Base-by-base conservation (phyloP, 2,329 filamentous ascomycete genomes). In the Neophaeococcomyces aloes region DNA sequence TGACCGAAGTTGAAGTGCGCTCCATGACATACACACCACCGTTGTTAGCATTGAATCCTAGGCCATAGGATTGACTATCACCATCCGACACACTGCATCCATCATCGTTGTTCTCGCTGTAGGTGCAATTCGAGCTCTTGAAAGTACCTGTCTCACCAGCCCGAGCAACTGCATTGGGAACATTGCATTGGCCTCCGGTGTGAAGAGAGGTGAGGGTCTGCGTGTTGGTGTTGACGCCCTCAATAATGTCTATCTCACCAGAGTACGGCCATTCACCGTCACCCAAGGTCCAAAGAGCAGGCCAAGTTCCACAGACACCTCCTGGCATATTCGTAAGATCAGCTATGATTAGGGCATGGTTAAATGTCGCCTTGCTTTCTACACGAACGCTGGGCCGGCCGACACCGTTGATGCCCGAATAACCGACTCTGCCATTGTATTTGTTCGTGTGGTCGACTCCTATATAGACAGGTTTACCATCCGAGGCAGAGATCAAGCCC, bases 231-330 rank as follows among this genome's bases (percentile, higher is more conserved):
- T 86, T 84, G 53, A 86, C 80, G 29, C 82, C 83, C 65, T 88
- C 84, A 53, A 88, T 76, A 55, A 88, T 82, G 60, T 89, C 84
- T 55, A 89, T 83, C 64, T 88, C 84, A 36, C 83, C 83, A 6
- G 69, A 67, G 32, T 59, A 60, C 1, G 84, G 84, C 84, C 84
- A 88, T 21, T 39, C 17, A n/a, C 71, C 67, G n/a, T n/a, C n/a
- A 13, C 82, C 83, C 27, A 85, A 59, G 36, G 67, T 69, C 72
- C 72, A 75, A 59, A 84, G 61, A 11, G 81, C 78, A 42, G 83
- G 82, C 82, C 83, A 86, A 17, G 76, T 71, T 17, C 83, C 83
- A 52, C 83, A 87, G 39, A 75, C 67, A 2, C 78, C 77, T 15
- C 70, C 71, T 2, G 83, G 81, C 80, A 87, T 86, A 53, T 87